Evolutionary conservation across 805 yeast species (phyloP), one percentile per base, ranked within the genome.

Genomic region (Wickerhamiella kazuoi): DNA sequence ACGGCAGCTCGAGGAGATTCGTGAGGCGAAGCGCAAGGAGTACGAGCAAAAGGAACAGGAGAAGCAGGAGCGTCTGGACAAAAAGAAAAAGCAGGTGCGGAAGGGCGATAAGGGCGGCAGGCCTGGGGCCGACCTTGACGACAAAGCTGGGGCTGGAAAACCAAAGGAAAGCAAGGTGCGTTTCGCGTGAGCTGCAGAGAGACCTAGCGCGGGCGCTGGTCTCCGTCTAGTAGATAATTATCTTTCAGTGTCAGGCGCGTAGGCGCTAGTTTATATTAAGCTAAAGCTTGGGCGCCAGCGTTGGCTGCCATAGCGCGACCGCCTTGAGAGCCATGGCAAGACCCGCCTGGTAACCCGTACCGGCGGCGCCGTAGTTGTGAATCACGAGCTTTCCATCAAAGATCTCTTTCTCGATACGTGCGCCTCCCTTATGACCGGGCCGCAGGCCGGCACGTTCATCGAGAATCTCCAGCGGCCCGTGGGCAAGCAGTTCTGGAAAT

Each of bases 21-120:
- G 98, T 53, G 94, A 83, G 34, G 64, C 83, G 47, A 82, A 79
- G 63, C 73, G 82, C 52, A 68, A 76, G 59, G 97, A 90, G 57
- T 72, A 87, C 46, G 96, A 87, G 55, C 65, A 78, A 55, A 79
- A 77, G 54, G 95, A 87, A 50, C 69, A 69, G 39, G 73, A 63
- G 26, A 82, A 83, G 61, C 61, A 67, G 44, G 69, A 65, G 40
- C 76, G 76, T 54, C 58, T 84, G 33, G 93, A 83, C 46, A 72
- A 65, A 41, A 86, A 79, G 57, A 84, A 83, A 61, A 63, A 62
- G 23, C 94, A 84, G 55, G 64, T 87, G 40, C 80, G 71, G 56
- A 16, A n/a, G 21, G 17, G 32, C 7, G 17, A 31, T n/a, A n/a
- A n/a, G n/a, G n/a, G n/a, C n/a, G n/a, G n/a, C n/a, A n/a, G n/a